phyloP scores from a whole-genome alignment of 805 yeast species.

The Ascoidea asiatica region DNA sequence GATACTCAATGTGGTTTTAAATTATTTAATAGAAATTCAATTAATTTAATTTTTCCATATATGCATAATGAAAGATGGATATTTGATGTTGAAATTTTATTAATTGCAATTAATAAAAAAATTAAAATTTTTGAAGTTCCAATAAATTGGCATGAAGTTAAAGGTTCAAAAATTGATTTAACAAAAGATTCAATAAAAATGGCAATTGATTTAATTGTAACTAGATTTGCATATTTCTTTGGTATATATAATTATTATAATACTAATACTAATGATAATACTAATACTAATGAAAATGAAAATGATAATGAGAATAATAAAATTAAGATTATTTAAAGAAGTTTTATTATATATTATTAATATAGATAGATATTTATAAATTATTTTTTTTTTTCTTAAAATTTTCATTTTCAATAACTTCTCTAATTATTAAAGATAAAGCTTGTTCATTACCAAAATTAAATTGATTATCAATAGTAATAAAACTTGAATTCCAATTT shows the following conservation, averaged over 20 bases:
- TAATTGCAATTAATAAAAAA: slow-evolving; percentile 60
- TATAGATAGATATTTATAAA: background rate
- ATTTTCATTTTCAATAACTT: slow-evolving; percentile 29
- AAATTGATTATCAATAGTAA: slow-evolving; percentile 41
- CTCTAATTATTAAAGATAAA: slow-evolving; percentile 43
- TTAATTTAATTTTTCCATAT: slow-evolving; percentile 58
- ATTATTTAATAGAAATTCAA: slow-evolving; percentile 65
- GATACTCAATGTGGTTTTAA: slow-evolving; percentile 99
- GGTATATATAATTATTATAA: slow-evolving; percentile 54
- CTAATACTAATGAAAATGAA: too few relatives aligned
- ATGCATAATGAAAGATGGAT: slow-evolving; percentile 98
- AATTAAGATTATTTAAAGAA: too few relatives aligned
- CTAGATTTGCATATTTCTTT: slow-evolving; percentile 73
- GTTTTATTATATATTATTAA: too few relatives aligned
- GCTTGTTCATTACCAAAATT: slow-evolving; percentile 42
- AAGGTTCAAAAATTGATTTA: slow-evolving; percentile 84
- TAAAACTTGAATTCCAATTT: slow-evolving; percentile 53
- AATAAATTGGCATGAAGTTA: slow-evolving; percentile 94
- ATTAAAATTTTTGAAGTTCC: slow-evolving; percentile 67
- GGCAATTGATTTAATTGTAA: slow-evolving; percentile 90
- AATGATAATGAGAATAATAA: too few relatives aligned
- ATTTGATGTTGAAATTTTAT: slow-evolving; percentile 85
- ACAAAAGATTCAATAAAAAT: slow-evolving; percentile 83
- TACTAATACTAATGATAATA: too few relatives aligned
- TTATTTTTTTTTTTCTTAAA: background rate